These are phyloP conservation scores for Globisporangium okanoganense DNA, from an alignment of 352 stramenopile genomes.

Conservation along the genomic window DNA sequence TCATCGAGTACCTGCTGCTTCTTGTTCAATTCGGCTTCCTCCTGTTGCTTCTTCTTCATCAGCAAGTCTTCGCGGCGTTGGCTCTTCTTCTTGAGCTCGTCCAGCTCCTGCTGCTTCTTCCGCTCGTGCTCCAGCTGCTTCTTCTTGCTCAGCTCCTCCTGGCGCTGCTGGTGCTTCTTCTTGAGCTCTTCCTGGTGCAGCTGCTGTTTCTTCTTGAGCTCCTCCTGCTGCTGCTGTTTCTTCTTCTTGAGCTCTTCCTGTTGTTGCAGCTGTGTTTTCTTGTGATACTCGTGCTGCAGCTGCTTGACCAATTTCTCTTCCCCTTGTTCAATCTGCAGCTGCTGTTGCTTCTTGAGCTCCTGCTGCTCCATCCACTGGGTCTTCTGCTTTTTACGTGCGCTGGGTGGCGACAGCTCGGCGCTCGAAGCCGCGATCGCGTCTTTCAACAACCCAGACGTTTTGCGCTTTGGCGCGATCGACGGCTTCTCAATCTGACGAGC, in stretches of 20 bases:
- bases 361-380: conserved; percentile 1
- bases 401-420: neutral
- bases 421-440: conserved; percentile 5
- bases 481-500: conserved; percentile 1
- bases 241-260: neutral
- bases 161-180: neutral
- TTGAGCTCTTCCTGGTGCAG: neutral
- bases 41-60: neutral
- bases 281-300: neutral
- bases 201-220: neutral
- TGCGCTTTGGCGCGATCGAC: conserved; percentile 12
- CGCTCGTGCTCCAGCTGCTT: neutral
- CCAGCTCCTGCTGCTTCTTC: neutral
- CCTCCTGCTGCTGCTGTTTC: neutral
- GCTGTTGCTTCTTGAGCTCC: neutral
- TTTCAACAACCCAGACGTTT: conserved; percentile 7
- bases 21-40: neutral
- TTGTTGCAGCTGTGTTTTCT: neutral
- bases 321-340: neutral
- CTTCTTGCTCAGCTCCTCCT: neutral
- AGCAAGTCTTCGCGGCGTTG: neutral
- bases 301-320: neutral
- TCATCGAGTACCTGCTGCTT: neutral
- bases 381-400: conserved; percentile 5
- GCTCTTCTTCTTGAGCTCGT: neutral